phyloP scores from a whole-genome alignment of 2,329 filamentous ascomycete species.

The Tolypocladium inflatum region DNA sequence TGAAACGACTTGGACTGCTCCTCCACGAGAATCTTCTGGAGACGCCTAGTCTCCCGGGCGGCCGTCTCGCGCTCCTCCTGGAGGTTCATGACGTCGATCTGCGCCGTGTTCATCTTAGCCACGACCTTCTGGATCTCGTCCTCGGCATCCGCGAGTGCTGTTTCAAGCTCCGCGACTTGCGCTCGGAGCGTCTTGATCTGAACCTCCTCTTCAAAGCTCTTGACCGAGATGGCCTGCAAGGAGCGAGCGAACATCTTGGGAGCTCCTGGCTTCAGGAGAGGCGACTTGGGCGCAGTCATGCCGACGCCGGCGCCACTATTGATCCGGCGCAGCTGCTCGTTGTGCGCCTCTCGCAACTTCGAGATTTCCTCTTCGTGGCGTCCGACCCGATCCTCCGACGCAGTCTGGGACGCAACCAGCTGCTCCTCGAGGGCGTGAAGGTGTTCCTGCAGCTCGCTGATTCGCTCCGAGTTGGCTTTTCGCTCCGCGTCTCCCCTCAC shows the following conservation, averaged over 20 bases:
- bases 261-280: constrained; percentile 22
- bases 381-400: constrained; percentile 74
- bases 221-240: constrained; percentile 44
- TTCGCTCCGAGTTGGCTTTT: constrained; percentile 67
- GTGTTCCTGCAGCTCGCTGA: constrained; percentile 72
- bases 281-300: constrained; percentile 21
- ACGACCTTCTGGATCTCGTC: constrained; percentile 77
- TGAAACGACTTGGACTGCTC: constrained; percentile 46
- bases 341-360: constrained; percentile 67
- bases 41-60: constrained; percentile 57
- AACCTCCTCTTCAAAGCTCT: constrained; percentile 61
- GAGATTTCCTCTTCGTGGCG: constrained; percentile 81
- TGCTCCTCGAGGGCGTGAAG: constrained; percentile 78
- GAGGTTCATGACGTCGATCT: constrained; percentile 74
- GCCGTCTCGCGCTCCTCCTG: constrained; percentile 69
- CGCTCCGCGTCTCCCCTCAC: constrained; percentile 77
- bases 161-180: constrained; percentile 77
- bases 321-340: constrained; percentile 65
- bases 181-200: constrained; percentile 68
- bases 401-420: constrained; percentile 71
- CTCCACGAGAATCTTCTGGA: constrained; percentile 57
- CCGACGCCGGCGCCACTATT: constrained; percentile 34
- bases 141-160: constrained; percentile 49
- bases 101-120: constrained; percentile 67
- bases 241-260: constrained; percentile 25